Evolutionary conservation across 2,329 filamentous ascomycete species (phyloP), one percentile per base, ranked within the genome.

Genomic region (Pleomassaria siparia): DNA sequence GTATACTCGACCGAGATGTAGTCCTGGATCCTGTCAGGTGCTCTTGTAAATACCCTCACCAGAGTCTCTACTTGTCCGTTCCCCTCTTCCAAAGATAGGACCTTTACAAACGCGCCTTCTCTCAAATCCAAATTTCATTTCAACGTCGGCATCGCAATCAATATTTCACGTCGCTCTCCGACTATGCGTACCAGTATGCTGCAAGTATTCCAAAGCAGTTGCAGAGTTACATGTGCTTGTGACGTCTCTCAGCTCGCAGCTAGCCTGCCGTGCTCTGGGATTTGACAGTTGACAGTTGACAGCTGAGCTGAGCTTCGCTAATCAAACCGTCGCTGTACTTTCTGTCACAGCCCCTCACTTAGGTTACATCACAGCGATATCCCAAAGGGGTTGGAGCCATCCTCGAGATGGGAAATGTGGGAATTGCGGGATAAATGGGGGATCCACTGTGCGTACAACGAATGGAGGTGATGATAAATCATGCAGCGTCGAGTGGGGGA

Each of bases 11-110:
- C 37, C 24, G 42, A 32, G 39, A 61, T 56, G 59, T 54, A 58
- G 47, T 49, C 37, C 47, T 43, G 51, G 40, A n/a, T n/a, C n/a
- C n/a, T n/a, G n/a, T n/a, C n/a, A n/a, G 43, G 45, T 18, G 21
- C 32, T 15, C 16, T 26, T 6, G n/a, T n/a, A 37, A 25, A 36
- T 18, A 20, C 37, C 37, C 25, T 37, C 16, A 37, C 22, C 7
- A 26, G n/a, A 10, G 32, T 28, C 29, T 26, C 44, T 22, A 7
- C 50, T 45, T 28, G 13, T 40, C 22, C 43, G 37, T 46, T 32
- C 39, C 39, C 44, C 49, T 52, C 40, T n/a, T 50, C 58, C 53
- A 57, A 55, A 53, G 59, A 63, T 62, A 63, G 55, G 50, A 47
- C 30, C 21, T 42, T 24, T 46, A n/a, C 40, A 29, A 43, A 49